Base-by-base conservation (phyloP, 2,329 filamentous ascomycete genomes). In the Diatrype stigma region DNA sequence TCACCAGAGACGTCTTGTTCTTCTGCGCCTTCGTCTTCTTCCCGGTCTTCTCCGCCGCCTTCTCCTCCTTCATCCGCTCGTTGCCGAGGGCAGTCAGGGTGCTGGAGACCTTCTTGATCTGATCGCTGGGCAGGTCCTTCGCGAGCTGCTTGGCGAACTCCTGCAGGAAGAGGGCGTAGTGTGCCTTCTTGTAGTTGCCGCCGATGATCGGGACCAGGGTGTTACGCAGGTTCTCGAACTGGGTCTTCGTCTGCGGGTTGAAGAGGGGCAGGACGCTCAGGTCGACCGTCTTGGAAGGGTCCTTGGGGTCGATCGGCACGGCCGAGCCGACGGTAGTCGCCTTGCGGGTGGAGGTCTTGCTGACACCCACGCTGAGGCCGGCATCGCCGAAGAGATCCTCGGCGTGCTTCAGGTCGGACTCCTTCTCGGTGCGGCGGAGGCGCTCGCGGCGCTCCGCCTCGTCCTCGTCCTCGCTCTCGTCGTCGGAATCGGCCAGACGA, bases 11-110 rank as follows among this genome's bases (percentile, higher is more conserved):
- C 17, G 89, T 84, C 84, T 99, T 99, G 37, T 88, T 96, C 84
- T 97, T 97, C 55, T 90, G 88, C 4, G 92, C 92, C 82, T 97
- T 97, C 62, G 79, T 85, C 84, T 97, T 99, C 88, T 97, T 99
- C 64, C 87, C 89, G 49, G 89, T 86, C 79, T 96, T 96, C 59
- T 96, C 90, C 3, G 89, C 84, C 3, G 87, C 85, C 81, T 97
- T 96, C 81, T 99, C 94, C 71, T 96, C 92, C 78, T 91, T 95
- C 87, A 97, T 87, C 81, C 96, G 96, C 82, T 97, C 94, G 69
- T 99, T 99, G 68, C 90, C 82, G 51, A 96, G 80, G 5, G 91
- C 87, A n/a, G 92, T 96, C 64, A 99, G 73, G 5, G 82, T 81
- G 70, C 89, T 95, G 12, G 90, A 84, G 59, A 96, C 83, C 80